These are phyloP conservation scores for Plasmodium inui DNA, from an alignment of 169 alveolate species.

Conservation along the genomic window DNA sequence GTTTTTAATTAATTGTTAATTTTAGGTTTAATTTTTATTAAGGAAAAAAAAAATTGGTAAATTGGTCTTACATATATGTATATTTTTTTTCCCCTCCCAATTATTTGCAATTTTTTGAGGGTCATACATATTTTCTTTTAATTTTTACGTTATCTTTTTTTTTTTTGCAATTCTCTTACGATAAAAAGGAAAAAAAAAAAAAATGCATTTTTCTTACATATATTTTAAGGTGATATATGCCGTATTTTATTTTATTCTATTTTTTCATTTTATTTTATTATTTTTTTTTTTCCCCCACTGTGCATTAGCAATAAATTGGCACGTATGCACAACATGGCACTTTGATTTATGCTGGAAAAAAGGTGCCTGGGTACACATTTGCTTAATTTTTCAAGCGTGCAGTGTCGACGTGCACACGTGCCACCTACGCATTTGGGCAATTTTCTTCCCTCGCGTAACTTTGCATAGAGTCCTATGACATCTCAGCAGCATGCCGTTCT, in stretches of 20 bases:
- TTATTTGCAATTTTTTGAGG: conserved; percentile 4
- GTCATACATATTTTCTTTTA: neutral
- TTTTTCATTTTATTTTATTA: conserved; percentile 5
- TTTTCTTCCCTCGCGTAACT: neutral
- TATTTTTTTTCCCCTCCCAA: neutral
- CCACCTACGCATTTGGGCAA: neutral
- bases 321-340: neutral
- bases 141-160: neutral
- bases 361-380: neutral
- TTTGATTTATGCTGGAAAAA: neutral
- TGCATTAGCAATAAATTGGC: conserved; percentile 15
- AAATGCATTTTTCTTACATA: neutral
- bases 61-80: neutral
- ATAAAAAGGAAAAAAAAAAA: neutral
- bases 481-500: neutral
- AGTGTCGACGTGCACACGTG: neutral
- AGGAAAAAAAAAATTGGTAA: neutral
- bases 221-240: conserved; percentile 11
- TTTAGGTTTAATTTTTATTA: neutral
- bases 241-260: neutral
- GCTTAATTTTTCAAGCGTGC: neutral
- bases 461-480: neutral
- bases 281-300: conserved; percentile 7
- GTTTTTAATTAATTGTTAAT: neutral
- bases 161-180: conserved; percentile 3